A percentile compares a stretch with the other conserved stretches of the same genome.
Conservation (phyloP, 257 asterid genomes). For the Ilex asprella region DNA sequence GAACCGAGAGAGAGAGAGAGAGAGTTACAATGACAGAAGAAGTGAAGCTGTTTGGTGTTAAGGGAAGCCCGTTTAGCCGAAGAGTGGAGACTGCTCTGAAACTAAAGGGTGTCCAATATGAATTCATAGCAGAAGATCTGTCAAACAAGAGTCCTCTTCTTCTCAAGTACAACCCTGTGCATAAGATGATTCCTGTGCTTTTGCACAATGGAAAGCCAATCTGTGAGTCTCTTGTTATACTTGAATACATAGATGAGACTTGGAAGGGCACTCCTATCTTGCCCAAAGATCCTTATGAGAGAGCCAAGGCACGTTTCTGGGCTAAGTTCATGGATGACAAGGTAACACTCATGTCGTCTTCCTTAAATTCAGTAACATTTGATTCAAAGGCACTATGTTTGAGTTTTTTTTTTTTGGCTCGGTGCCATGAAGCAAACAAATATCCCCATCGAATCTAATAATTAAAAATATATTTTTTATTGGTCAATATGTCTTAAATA, state of each 20-base stretch:
- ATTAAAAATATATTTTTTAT: too few species aligned
- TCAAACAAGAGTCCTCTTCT: constrained; percentile 13
- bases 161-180: constrained; percentile 12
- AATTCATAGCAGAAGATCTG: constrained; percentile 11
- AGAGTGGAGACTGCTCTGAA: constrained; percentile 3
- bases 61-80: too few species aligned
- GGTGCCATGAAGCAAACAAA: too few species aligned
- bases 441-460: too few species aligned
- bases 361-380: too few species aligned
- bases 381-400: too few species aligned
- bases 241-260: constrained; percentile 17
- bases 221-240: constrained; percentile 14
- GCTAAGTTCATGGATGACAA: constrained; percentile 3
- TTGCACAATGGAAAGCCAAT: constrained; percentile 9
- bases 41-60: too few species aligned
- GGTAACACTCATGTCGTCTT: background rate
- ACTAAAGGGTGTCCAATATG: constrained; percentile 14
- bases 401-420: too few species aligned
- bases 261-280: background rate
- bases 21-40: too few species aligned
- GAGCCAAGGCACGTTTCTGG: constrained; percentile 14
- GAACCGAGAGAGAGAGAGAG: too few species aligned
- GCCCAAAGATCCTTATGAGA: constrained; percentile 4
- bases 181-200: constrained; percentile 17
- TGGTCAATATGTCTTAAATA: too few species aligned